These are phyloP conservation scores for Clonostachys sp. DNA, from an alignment of 2,329 filamentous ascomycete genomes.

Conservation along the genomic window DNA sequence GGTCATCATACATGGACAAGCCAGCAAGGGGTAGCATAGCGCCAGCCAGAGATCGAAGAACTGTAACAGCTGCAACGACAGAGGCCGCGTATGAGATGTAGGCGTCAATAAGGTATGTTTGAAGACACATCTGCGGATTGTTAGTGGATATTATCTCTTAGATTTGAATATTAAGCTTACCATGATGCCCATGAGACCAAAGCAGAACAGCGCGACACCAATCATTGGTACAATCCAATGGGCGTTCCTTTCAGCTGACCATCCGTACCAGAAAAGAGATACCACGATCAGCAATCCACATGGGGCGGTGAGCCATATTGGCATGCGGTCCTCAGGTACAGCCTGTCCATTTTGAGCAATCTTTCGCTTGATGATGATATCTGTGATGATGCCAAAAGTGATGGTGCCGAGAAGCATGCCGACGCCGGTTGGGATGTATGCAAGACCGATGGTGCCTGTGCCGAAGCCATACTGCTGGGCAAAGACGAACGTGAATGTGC, in stretches of 20 bases:
- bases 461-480: constrained; percentile 30
- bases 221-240: constrained; percentile 46
- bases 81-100: constrained; percentile 23
- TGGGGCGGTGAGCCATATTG: neutral
- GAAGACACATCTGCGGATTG: constrained; percentile 32
- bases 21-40: constrained; percentile 9
- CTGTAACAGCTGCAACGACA: constrained; percentile 50
- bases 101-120: constrained; percentile 56
- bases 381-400: constrained; percentile 3
- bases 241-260: constrained; percentile 29
- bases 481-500: constrained; percentile 49
- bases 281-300: constrained; percentile 2
- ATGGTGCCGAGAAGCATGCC: constrained; percentile 5
- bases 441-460: constrained; percentile 9
- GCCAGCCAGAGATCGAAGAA: constrained; percentile 35
- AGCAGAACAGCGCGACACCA: constrained; percentile 32
- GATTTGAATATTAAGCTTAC: neutral
- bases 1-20: constrained; percentile 5
- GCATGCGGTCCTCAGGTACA: constrained; percentile 1
- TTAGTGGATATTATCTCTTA: neutral
- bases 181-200: constrained; percentile 22
- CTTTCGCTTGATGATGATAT: constrained; percentile 1
- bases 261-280: constrained; percentile 8
- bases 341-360: constrained; percentile 1
- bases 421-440: constrained; percentile 11